These are phyloP conservation scores for Cucumis cinereus DNA, from an alignment of 306 rosid species.

Conservation along the genomic window DNA sequence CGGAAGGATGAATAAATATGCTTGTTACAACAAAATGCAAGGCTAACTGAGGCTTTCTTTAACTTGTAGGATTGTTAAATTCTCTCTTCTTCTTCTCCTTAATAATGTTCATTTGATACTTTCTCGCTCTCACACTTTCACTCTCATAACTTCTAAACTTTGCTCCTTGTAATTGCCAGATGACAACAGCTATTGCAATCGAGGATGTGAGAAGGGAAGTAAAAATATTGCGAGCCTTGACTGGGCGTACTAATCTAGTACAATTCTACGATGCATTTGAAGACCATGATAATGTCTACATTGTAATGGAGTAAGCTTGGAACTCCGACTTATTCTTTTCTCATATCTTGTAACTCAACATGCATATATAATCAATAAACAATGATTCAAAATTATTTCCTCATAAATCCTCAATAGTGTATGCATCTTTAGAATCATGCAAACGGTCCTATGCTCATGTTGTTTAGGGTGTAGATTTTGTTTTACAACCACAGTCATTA, in stretches of 20 bases:
- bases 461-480: neutral
- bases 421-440: neutral
- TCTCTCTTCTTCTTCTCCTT: neutral
- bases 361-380: neutral
- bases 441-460: neutral
- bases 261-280: constrained; percentile 86
- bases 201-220: constrained; percentile 99
- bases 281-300: constrained; percentile 94
- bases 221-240: constrained; percentile 83
- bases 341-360: neutral
- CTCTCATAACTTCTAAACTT: neutral
- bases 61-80: neutral
- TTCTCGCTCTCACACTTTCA: neutral
- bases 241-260: constrained; percentile 80
- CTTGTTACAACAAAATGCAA: neutral
- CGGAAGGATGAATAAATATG: neutral
- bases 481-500: neutral
- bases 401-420: neutral
- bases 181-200: constrained; percentile 94
- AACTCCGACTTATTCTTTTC: constrained; percentile 4
- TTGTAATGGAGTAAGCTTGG: constrained; percentile 95
- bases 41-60: neutral
- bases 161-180: constrained; percentile 33
- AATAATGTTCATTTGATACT: neutral
- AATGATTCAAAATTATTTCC: neutral